A percentile compares a stretch with the other conserved stretches of the same genome.
These are phyloP conservation scores for Tricholoma hemisulphureum DNA, from an alignment of 768 basidiomycete species.

Conservation along the genomic window DNA sequence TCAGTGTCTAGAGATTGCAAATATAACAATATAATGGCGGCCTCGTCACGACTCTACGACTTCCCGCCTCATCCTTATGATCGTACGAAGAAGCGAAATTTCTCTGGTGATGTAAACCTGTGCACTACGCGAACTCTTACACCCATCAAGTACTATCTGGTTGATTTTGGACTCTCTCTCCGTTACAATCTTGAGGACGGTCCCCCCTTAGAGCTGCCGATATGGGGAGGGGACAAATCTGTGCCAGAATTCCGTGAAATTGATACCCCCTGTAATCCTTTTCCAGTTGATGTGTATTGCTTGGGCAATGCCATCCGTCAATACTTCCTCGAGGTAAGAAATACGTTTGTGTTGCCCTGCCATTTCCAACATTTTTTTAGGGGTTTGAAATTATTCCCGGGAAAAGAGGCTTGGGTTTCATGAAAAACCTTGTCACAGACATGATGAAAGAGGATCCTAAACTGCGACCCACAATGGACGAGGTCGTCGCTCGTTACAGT, in stretches of 20 bases:
- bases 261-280: constrained; percentile 19
- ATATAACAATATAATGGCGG: constrained; percentile 32
- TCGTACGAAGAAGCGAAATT: constrained; percentile 14
- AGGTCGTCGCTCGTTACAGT: constrained; percentile 33
- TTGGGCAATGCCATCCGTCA: constrained; percentile 29
- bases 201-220: constrained; percentile 26
- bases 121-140: constrained; percentile 17
- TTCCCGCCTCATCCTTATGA: constrained; percentile 20
- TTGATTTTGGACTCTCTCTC: constrained; percentile 31
- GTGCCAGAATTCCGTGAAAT: constrained; percentile 27
- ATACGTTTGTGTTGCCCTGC: neutral
- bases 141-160: constrained; percentile 29
- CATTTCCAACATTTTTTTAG: neutral
- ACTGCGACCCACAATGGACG: constrained; percentile 37
- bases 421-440: constrained; percentile 27
- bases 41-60: constrained; percentile 18
- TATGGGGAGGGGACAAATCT: constrained; percentile 39
- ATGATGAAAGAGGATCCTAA: constrained; percentile 35
- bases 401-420: constrained; percentile 28
- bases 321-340: constrained; percentile 8
- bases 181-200: constrained; percentile 23
- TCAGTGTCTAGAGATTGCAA: neutral
- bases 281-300: constrained; percentile 38
- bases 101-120: neutral
- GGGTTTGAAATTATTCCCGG: neutral